Evolutionary conservation across 768 basidiomycete species (phyloP).

Genomic region (Boletus eberwhitei): DNA sequence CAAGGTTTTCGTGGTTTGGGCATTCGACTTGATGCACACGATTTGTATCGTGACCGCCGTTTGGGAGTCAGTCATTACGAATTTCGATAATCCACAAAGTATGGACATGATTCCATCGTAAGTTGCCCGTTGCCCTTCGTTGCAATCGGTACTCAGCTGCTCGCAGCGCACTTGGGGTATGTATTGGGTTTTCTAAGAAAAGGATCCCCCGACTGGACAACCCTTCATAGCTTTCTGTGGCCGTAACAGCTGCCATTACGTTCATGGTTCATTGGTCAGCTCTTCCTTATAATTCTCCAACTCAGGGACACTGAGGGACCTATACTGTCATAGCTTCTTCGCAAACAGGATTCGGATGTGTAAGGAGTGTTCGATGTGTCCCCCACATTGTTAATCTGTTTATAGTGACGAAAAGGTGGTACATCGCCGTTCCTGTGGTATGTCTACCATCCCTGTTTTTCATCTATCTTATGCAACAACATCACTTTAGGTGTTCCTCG

Average conservation of each 20-base stretch:
- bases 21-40: constrained; percentile 29
- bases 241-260: constrained; percentile 30
- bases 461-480: background rate
- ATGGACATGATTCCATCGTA: constrained; percentile 32
- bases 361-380: constrained; percentile 7
- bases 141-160: background rate
- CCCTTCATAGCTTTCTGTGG: constrained; percentile 28
- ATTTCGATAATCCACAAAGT: constrained; percentile 21
- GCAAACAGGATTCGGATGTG: constrained; percentile 34
- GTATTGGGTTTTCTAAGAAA: background rate
- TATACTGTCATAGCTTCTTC: constrained; percentile 22
- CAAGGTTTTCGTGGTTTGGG: constrained; percentile 30
- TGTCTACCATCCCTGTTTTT: background rate
- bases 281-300: background rate
- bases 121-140: background rate
- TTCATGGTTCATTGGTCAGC: constrained; percentile 34
- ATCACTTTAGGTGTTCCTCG: constrained; percentile 24
- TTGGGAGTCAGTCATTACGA: constrained; percentile 28
- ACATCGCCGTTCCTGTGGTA: constrained; percentile 30
- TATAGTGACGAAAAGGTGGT: constrained; percentile 33
- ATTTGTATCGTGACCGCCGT: constrained; percentile 22
- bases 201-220: background rate
- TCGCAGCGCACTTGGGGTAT: constrained; percentile 28
- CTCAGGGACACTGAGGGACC: background rate
- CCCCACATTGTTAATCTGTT: background rate